phyloP scores from a whole-genome alignment of 352 stramenopile genomes.

The Globisporangium uncinulatum region DNA sequence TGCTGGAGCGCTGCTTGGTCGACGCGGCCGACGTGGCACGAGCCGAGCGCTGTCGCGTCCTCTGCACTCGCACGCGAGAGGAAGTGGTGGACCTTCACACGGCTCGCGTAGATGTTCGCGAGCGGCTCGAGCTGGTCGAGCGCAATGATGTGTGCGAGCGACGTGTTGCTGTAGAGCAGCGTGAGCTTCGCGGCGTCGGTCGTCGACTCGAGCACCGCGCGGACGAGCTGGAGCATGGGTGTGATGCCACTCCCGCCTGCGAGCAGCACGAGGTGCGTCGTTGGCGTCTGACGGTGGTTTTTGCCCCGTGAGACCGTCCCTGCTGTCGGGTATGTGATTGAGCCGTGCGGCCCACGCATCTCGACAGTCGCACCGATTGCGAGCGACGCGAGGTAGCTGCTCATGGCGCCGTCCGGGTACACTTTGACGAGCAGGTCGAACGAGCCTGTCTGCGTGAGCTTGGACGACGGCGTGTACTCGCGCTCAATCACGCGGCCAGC shows the following conservation, averaged over 20 bases:
- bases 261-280: constrained; percentile 67
- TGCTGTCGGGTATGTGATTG: constrained; percentile 50
- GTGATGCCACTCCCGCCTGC: constrained; percentile 75
- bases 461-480: constrained; percentile 74
- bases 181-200: constrained; percentile 60
- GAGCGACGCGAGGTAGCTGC: constrained; percentile 56
- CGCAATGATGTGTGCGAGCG: constrained; percentile 61
- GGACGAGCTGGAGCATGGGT: constrained; percentile 80
- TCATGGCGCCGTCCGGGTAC: constrained; percentile 71
- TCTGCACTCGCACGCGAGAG: constrained; percentile 36
- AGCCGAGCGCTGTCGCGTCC: constrained; percentile 41
- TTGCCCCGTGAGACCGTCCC: constrained; percentile 38
- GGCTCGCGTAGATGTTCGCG: constrained; percentile 67
- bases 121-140: constrained; percentile 70
- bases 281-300: constrained; percentile 31
- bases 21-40: constrained; percentile 47
- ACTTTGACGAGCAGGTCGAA: constrained; percentile 80
- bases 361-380: constrained; percentile 50
- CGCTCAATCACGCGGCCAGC: constrained; percentile 70
- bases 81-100: constrained; percentile 65
- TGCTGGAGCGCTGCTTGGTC: constrained; percentile 33
- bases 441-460: constrained; percentile 48
- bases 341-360: constrained; percentile 68
- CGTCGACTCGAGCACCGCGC: constrained; percentile 50
- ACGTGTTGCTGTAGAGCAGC: constrained; percentile 71